Base-by-base conservation (phyloP, 768 basidiomycete genomes). In the Pleurotus salmoneostramineus region DNA sequence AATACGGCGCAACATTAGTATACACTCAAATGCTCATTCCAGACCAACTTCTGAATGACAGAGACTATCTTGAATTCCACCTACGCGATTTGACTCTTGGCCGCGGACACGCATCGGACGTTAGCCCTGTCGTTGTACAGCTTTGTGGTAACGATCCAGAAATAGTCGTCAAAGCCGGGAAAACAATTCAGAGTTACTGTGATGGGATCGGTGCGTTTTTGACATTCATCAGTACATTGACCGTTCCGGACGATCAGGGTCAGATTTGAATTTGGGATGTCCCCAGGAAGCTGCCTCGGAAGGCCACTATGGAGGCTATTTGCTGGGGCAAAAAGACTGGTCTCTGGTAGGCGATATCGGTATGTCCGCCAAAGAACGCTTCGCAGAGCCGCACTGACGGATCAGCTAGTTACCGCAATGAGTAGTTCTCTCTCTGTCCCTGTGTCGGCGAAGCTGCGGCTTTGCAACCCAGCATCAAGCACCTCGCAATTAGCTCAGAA, bases 221-320 rank as follows among this genome's bases (percentile, higher is more conserved):
- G 40, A 27, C 0, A 10, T 17, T 37, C 47, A 21, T 14, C 47
- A 59, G 47, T 63, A 44, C 35, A 15, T 52, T 50, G 50, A 47
- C 17, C 55, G 21, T 27, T 27, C 21, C 21, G 21, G 21, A 27
- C 21, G 21, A 67, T 66, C 59, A 44, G 36, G 17, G 40, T 46
- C 58, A 93, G 91, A 92, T 72, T 66, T 92, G 54, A 93, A 93
- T 68, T 78, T 92, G 8, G 91, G 91, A 12, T 93, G 91, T 67
- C 91, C 91, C 21, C 89, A 89, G 63, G 82, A 86, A 54, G 75
- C 79, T 27, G 89, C 90, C 10, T 74, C 77, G 37, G 80, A 85
- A 42, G 83, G 77, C 7, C 89, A 87, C 63, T 88, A 79, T 64
- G 91, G 90, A 2, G 88, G 84, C 14, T 93, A 91, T 65, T 75